Percentiles rank a stretch among this genome's conserved stretches.
Evolutionary conservation across 768 basidiomycete species (phyloP).

Genomic region (Termitomyces eurrhizus): DNA sequence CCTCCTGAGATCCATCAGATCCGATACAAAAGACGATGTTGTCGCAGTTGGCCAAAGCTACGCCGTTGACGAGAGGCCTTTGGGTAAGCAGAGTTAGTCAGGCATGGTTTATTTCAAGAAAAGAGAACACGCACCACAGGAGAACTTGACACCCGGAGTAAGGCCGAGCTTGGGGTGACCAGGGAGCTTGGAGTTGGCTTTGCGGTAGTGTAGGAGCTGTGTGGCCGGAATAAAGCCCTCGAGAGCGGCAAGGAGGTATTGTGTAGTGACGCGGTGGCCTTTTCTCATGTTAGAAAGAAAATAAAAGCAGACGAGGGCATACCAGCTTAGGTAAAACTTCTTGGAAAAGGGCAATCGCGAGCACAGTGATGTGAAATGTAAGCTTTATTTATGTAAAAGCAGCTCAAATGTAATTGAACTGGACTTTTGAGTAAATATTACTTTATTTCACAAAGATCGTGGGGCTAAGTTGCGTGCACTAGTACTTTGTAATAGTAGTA

Average conservation of each 20-base stretch:
- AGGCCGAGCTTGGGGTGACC: conserved; percentile 88
- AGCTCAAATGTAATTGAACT: too few relatives aligned
- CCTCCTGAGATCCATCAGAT: conserved; percentile 89
- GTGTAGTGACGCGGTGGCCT: conserved; percentile 88
- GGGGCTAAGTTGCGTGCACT: too few relatives aligned
- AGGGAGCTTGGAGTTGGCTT: conserved; percentile 81
- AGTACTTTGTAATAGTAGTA: too few relatives aligned
- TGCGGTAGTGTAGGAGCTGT: conserved; percentile 82
- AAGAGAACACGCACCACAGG: conserved; percentile 56
- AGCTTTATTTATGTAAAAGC: too few relatives aligned
- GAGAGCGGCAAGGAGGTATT: conserved; percentile 79
- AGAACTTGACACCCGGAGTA: conserved; percentile 92
- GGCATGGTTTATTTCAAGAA: not conserved
- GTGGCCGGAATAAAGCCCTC: conserved; percentile 69
- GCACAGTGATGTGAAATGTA: too few relatives aligned
- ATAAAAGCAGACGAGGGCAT: conserved; percentile 18
- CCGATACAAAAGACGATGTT: conserved; percentile 81
- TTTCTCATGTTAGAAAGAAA: not conserved
- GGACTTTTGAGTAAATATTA: too few relatives aligned
- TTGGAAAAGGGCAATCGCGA: conserved; percentile 70
- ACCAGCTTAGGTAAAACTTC: conserved; percentile 75
- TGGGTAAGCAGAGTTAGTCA: not conserved
- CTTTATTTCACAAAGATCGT: too few relatives aligned
- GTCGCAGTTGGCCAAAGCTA: conserved; percentile 73
- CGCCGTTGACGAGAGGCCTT: conserved; percentile 78